Evolutionary conservation across 345 rosid species (phyloP).

Genomic region (Fremontodendron californicum): DNA sequence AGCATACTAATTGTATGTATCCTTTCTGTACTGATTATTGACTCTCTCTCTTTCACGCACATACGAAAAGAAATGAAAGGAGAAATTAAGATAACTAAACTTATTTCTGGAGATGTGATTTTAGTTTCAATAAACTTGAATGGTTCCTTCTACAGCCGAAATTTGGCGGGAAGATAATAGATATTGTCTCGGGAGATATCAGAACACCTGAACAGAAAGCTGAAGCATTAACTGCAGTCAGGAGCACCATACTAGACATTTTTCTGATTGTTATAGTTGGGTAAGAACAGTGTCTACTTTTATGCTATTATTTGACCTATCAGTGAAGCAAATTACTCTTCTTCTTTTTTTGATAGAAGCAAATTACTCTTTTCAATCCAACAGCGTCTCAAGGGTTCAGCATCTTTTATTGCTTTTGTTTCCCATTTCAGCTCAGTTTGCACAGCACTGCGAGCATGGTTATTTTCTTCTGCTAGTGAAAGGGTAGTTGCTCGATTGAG

Average conservation of each 20-base stretch:
- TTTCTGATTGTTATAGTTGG: conserved; percentile 50
- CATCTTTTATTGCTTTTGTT: not conserved
- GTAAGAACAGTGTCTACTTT: conserved; percentile 23
- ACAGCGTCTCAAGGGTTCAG: not conserved
- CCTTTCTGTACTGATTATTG: not conserved
- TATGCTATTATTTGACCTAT: not conserved
- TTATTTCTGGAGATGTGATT: not conserved
- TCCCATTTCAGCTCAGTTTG: conserved; percentile 39
- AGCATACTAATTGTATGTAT: conserved; percentile 58
- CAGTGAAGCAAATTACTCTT: not conserved
- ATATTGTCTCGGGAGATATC: conserved; percentile 55
- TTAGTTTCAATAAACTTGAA: not conserved
- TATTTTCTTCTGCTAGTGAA: conserved; percentile 59
- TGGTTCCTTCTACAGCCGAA: conserved; percentile 40
- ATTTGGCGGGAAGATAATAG: conserved; percentile 64
- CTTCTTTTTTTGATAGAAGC: not conserved
- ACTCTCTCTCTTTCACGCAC: not conserved
- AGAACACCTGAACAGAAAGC: conserved; percentile 41
- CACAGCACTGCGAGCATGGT: conserved; percentile 59
- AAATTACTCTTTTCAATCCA: not conserved
- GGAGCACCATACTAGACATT: conserved; percentile 39
- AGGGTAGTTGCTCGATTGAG: conserved; percentile 67
- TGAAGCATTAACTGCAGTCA: conserved; percentile 44
- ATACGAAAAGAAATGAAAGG: not conserved
- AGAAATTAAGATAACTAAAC: not conserved